These are phyloP conservation scores for Aspergillus ellipticus DNA, from an alignment of 495 filamentous ascomycete genomes.

Conservation along the genomic window DNA sequence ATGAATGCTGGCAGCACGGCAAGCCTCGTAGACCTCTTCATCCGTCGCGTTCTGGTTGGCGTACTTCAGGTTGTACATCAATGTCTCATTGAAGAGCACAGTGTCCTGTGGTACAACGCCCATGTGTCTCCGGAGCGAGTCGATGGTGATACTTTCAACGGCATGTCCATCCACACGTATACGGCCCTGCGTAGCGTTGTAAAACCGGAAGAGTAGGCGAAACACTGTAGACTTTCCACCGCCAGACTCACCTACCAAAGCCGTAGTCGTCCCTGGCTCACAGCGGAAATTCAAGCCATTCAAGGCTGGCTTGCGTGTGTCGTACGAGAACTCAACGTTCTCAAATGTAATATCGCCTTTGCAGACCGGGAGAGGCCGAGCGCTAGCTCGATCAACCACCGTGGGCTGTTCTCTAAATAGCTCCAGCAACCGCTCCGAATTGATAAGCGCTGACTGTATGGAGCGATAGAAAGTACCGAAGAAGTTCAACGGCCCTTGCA, in stretches of 20 bases:
- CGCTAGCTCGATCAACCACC: conserved; percentile 66
- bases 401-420: conserved; percentile 93
- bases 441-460: conserved; percentile 95
- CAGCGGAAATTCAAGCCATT: conserved; percentile 78
- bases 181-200: conserved; percentile 71
- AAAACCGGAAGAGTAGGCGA: conserved; percentile 91
- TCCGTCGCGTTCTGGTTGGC: conserved; percentile 83
- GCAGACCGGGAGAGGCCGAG: conserved; percentile 56
- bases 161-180: conserved; percentile 83
- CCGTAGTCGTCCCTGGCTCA: conserved; percentile 86
- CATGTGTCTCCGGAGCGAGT: conserved; percentile 85
- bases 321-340: conserved; percentile 87
- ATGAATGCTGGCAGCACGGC: conserved; percentile 88
- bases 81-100: conserved; percentile 89
- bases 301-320: conserved; percentile 80
- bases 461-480: conserved; percentile 97
- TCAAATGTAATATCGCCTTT: conserved; percentile 80
- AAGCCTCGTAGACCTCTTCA: conserved; percentile 85
- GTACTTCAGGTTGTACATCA: conserved; percentile 97
- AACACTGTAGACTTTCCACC: conserved; percentile 98
- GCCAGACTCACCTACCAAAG: conserved; percentile 91
- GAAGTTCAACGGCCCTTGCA: conserved; percentile 92
- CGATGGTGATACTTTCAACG: conserved; percentile 81
- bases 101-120: conserved; percentile 98
- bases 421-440: conserved; percentile 90